Evolutionary conservation across 768 basidiomycete species (phyloP), one percentile per base, ranked within the genome.

Genomic region (Mycena albidolilacea): DNA sequence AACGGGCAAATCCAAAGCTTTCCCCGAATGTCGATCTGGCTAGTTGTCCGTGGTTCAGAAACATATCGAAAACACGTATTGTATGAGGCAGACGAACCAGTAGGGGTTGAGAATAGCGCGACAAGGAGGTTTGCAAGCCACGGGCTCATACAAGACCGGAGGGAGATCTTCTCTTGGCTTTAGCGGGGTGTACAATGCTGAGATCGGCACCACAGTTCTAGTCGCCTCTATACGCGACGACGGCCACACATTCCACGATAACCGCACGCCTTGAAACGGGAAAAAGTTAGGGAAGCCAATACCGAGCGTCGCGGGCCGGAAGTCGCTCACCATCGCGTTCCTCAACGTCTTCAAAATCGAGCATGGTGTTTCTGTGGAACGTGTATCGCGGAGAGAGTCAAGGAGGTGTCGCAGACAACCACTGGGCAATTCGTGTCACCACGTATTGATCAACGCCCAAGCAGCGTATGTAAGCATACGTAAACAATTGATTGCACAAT

Each of bases 1-100:
- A 99, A 99, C 5, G 98, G 98, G 80, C 98, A 99, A 76, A 99
- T 99, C 98, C 98, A 99, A 65, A 99, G 90, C 84, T 99, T 99
- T 77, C 95, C 97, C 78, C 98, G 91, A 75, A 98, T 96, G 85
- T 99, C 98, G 79, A 99, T 97, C 87, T 98, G 97, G 82, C 98
- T 99, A 80, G 30, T 59, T 37, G 37, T 23, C 37, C 44, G 64
- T 59, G 17, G 55, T 30, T 68, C 38, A 68, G 44, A 66, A 6
- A 55, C 54, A 21, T 14, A 30, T 23, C 67, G 19, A 46, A 69
- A 39, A 65, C 62, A 57, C 70, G 60, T 17, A 67, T 48, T 7
- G 4, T 7, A n/a, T 37, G 58, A 52, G 68, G 52, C 62, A 43
- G 14, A 85, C 89, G 73, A 78, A 97, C 97, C 97, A 98, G 87